Evolutionary conservation across 768 basidiomycete species (phyloP), one percentile per base, ranked within the genome.

Genomic region (Tylopilus subfusipes): DNA sequence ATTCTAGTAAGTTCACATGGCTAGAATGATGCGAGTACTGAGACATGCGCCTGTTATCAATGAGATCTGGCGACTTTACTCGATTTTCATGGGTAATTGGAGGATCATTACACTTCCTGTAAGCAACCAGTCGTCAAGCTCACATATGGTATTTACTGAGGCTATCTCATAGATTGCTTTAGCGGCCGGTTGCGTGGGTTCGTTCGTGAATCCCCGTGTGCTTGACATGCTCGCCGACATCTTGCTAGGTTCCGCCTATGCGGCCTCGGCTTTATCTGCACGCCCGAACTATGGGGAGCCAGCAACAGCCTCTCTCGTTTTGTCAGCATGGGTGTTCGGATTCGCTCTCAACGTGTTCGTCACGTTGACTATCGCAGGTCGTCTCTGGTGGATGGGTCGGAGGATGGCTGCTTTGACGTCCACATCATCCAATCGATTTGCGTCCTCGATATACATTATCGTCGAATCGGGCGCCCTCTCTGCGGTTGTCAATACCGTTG

Each of bases 1-100:
- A 34, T 57, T 7, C 12, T 39, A 4, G 48, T 42, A 40, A 33
- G 48, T 40, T 40, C 11, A 21, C 2, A 33, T 27, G 6, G 22
- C 13, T 33, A 16, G 8, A 22, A 31, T 34, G n/a, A 39, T 33
- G 19, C 9, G n/a, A 8, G 13, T 9, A 25, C 33, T 30, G 33
- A 42, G 29, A 25, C 1, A 11, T 11, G 16, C 16, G 3, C 11
- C 5, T 36, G 6, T 18, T 30, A 43, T n/a, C 5, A 56, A 43
- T n/a, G 8, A 56, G 52, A 49, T 54, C n/a, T 55, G 52, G 52
- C 42, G 53, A 21, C 47, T 54, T 29, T 54, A 48, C 27, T 39
- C 42, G 14, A 39, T 53, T 12, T 53, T 47, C 24, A n/a, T 48
- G 29, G 31, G 3, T 27, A 11, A 53, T 12, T 53, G 45, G 52